A percentile compares a stretch with the other conserved stretches of the same genome.
phyloP scores from a whole-genome alignment of 805 yeast genomes.

The Saccharomycopsis sp. region DNA sequence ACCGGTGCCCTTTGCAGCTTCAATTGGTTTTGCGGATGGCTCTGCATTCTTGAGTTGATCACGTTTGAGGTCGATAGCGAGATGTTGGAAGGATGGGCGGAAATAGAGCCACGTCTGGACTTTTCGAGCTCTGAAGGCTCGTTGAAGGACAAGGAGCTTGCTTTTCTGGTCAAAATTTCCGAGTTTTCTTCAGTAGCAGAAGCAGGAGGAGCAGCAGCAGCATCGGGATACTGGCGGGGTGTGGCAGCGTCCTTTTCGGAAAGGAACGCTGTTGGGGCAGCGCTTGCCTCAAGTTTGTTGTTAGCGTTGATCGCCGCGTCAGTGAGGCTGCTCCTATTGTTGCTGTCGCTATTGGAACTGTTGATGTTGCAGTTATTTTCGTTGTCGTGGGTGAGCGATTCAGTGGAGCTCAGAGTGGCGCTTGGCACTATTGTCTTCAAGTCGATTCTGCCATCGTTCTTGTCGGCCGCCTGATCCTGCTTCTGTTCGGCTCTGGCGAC shows the following conservation, averaged over 20 bases:
- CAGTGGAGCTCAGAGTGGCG: too few species aligned
- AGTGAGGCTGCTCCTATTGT: neutral
- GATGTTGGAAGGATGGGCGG: conserved; percentile 41
- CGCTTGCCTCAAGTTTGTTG: neutral
- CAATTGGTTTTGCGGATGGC: conserved; percentile 13
- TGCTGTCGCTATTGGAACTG: conserved; percentile 3
- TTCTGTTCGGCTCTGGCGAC: neutral
- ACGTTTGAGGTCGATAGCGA: conserved; percentile 25
- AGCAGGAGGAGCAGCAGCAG: neutral
- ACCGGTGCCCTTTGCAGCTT: conserved; percentile 12
- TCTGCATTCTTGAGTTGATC: neutral
- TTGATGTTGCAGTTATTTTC: neutral
- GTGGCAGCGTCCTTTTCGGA: too few species aligned
- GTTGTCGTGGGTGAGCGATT: conserved; percentile 1
- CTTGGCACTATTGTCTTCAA: too few species aligned
- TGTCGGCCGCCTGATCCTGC: neutral
- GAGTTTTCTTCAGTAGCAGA: neutral
- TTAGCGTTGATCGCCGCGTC: neutral
- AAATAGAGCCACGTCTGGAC: conserved; percentile 48
- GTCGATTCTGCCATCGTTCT: neutral
- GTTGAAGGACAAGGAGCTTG: conserved; percentile 36
- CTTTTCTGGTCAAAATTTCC: conserved; percentile 5
- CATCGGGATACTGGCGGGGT: neutral
- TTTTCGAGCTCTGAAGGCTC: conserved; percentile 36
- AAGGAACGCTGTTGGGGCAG: too few species aligned